Percentiles rank a stretch among this genome's conserved stretches.
phyloP scores from a whole-genome alignment of 805 yeast genomes.

The Ogataea dorogensis region DNA sequence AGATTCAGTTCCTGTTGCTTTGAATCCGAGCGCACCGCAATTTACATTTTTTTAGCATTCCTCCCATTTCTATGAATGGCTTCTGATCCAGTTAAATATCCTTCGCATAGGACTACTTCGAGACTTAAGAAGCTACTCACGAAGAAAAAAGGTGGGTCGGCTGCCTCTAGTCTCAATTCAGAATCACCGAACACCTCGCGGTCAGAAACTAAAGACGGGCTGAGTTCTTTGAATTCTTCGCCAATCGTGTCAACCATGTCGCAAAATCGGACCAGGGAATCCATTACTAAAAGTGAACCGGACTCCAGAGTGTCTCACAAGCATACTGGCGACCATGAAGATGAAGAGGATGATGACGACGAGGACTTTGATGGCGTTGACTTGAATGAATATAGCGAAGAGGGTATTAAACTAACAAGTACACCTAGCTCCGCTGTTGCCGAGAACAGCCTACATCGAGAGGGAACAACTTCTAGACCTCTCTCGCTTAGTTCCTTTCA shows the following conservation, averaged over 20 bases:
- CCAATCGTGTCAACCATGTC: conserved; percentile 10
- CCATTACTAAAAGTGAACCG: no score
- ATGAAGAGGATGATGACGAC: conserved; percentile 3
- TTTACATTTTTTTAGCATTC: conserved; percentile 4
- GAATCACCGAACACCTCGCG: conserved; percentile 3
- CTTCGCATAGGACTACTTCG: conserved; percentile 13
- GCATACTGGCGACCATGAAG: no score
- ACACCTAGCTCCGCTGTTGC: not conserved
- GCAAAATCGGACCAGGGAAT: no score
- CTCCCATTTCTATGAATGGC: conserved; percentile 7
- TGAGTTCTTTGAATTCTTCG: conserved; percentile 4
- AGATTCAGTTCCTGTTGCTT: no score
- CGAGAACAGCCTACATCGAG: no score
- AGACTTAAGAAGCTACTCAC: conserved; percentile 15
- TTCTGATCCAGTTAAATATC: conserved; percentile 9
- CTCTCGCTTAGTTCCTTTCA: not conserved
- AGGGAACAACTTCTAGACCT: not conserved
- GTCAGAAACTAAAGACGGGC: conserved; percentile 4
- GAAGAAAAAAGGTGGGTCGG: conserved; percentile 11
- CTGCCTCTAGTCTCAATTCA: conserved; percentile 10
- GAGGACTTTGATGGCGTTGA: conserved; percentile 6
- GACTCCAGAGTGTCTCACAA: no score
- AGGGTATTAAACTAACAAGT: not conserved
- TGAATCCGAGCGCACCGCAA: no score
- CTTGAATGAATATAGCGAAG: not conserved